These are phyloP conservation scores for barley (Hordeum vulgare) DNA, from an alignment of 176 grass and related monocot species.

Conservation along the genomic window MorexV3_pseudomolecules_assembly NC_058519.1:475650297-475650796, in stretches of 20 bases:
- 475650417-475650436: slow-evolving; percentile 15
- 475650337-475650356: slow-evolving; percentile 55
- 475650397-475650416: slow-evolving; percentile 61
- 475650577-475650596: not conserved
- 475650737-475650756: not conserved
- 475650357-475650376: slow-evolving; percentile 81
- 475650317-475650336: slow-evolving; percentile 1
- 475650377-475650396: slow-evolving; percentile 77
- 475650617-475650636: too few species aligned
- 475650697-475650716: not conserved
- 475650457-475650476: slow-evolving; percentile 86
- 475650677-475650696: not conserved
- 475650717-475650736: not conserved
- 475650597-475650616: not conserved
- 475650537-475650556: slow-evolving; percentile 27
- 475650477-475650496: slow-evolving; percentile 46
- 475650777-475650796: not conserved
- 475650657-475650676: not conserved
- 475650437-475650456: slow-evolving; percentile 16
- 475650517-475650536: slow-evolving; percentile 83
- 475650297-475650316: not conserved
- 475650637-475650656: too few species aligned
- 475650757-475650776: not conserved
- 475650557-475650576: not conserved
- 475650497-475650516: slow-evolving; percentile 56